Conservation (phyloP, 192 early-diverging fungal genomes). For the Coemansia sp. region DNA sequence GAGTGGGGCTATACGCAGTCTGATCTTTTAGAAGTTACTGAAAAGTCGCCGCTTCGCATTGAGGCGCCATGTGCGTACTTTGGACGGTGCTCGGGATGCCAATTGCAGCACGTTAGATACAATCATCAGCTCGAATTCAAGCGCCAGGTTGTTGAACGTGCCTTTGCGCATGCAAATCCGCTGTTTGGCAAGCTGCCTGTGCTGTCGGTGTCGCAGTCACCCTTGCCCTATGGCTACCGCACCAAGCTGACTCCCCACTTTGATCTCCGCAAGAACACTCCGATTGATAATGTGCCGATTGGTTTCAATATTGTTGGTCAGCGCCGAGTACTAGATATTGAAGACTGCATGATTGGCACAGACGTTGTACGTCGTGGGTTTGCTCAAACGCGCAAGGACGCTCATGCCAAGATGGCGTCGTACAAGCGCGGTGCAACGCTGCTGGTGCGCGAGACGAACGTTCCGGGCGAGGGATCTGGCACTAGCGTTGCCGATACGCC, state of each 20-base stretch:
- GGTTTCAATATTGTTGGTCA: constrained; percentile 63
- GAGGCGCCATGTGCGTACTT: constrained; percentile 63
- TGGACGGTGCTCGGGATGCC: constrained; percentile 63
- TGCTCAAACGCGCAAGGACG: constrained; percentile 43
- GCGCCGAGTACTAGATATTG: constrained; percentile 64
- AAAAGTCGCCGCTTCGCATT: constrained; percentile 33
- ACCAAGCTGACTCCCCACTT: constrained; percentile 71
- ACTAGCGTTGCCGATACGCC: constrained; percentile 18
- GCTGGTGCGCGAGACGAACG: constrained; percentile 61
- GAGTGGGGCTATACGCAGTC: constrained; percentile 53
- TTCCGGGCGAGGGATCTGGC: constrained; percentile 15
- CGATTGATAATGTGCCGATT: constrained; percentile 49
- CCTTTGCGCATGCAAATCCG: constrained; percentile 51
- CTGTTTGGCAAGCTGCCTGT: constrained; percentile 50
- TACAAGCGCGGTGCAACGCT: constrained; percentile 62
- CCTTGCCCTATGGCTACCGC: constrained; percentile 60
- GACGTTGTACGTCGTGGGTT: constrained; percentile 60
- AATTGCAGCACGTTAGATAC: constrained; percentile 63
- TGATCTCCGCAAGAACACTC: constrained; percentile 55
- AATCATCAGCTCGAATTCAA: constrained; percentile 63
- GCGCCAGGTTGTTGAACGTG: constrained; percentile 56
- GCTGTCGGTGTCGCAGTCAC: constrained; percentile 53
- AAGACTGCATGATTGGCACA: constrained; percentile 65
- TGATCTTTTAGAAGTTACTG: constrained; percentile 31
- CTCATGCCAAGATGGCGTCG: constrained; percentile 54